Percentiles rank a stretch among this genome's conserved stretches.
phyloP scores from a whole-genome alignment of 2,329 filamentous ascomycete species.

The Pseudocercospora crystallina region DNA sequence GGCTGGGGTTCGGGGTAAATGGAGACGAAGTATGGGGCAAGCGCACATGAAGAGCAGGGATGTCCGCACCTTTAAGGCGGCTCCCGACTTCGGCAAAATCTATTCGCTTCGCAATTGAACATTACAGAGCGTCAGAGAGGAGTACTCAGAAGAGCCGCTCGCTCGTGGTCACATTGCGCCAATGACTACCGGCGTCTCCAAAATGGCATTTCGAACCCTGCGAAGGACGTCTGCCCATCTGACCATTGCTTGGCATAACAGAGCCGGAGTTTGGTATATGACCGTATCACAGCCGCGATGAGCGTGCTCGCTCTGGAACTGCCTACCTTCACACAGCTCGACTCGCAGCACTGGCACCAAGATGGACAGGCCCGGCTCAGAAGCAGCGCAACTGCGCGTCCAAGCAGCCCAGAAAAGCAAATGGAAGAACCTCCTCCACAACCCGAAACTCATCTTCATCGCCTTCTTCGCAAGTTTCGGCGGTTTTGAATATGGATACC shows the following conservation, averaged over 20 bases:
- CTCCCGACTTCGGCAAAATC: background rate
- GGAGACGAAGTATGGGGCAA: background rate
- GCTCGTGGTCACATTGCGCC: background rate
- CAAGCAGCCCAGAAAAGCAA: constrained; percentile 11
- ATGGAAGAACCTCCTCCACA: constrained; percentile 9
- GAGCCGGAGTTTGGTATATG: background rate
- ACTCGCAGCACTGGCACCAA: background rate
- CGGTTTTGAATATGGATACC: constrained; percentile 55
- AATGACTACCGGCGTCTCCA: background rate
- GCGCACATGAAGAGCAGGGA: background rate
- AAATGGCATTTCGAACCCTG: background rate
- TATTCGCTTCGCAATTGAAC: background rate
- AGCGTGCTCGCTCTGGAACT: too few species aligned
- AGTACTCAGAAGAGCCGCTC: background rate
- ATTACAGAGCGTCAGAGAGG: background rate
- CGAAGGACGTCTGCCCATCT: background rate
- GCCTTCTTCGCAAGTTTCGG: constrained; percentile 42
- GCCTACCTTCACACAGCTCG: background rate
- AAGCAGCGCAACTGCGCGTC: constrained; percentile 5
- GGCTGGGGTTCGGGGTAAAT: constrained; percentile 2
- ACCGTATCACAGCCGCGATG: background rate
- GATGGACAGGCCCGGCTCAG: constrained; percentile 1
- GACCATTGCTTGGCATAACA: background rate
- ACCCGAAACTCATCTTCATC: constrained; percentile 18
- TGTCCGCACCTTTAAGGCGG: background rate